Conservation (phyloP, 192 early-diverging fungal species). For the Linnemannia hyalina region DNA sequence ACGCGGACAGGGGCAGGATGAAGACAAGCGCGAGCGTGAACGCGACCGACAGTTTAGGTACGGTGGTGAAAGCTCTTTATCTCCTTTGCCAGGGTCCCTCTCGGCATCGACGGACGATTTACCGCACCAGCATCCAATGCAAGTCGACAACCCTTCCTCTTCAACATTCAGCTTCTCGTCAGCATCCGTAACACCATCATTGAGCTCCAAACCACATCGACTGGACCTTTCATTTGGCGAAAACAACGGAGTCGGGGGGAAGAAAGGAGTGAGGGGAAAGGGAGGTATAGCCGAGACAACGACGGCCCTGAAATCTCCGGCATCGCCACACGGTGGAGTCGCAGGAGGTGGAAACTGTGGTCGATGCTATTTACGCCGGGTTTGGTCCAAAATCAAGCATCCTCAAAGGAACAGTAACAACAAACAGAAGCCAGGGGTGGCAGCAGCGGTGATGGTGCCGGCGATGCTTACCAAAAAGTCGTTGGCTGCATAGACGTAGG, state of each 20-base stretch:
- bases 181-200: background rate
- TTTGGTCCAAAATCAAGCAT: constrained; percentile 33
- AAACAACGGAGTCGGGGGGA: background rate
- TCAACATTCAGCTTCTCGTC: background rate
- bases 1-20: background rate
- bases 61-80: background rate
- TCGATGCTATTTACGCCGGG: constrained; percentile 13
- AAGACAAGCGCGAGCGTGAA: background rate
- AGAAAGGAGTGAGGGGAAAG: background rate
- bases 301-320: background rate
- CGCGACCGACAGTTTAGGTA: background rate
- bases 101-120: background rate
- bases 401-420: background rate
- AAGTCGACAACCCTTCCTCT: background rate
- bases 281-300: background rate
- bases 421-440: background rate
- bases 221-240: background rate
- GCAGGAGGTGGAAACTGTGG: background rate
- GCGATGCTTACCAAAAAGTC: background rate
- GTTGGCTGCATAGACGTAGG: background rate
- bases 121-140: background rate
- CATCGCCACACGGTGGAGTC: background rate
- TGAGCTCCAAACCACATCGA: background rate
- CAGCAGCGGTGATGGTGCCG: too few relatives aligned
- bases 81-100: background rate